Evolutionary conservation across 2,329 filamentous ascomycete genomes (phyloP).

Genomic region (Cercospora sesami): DNA sequence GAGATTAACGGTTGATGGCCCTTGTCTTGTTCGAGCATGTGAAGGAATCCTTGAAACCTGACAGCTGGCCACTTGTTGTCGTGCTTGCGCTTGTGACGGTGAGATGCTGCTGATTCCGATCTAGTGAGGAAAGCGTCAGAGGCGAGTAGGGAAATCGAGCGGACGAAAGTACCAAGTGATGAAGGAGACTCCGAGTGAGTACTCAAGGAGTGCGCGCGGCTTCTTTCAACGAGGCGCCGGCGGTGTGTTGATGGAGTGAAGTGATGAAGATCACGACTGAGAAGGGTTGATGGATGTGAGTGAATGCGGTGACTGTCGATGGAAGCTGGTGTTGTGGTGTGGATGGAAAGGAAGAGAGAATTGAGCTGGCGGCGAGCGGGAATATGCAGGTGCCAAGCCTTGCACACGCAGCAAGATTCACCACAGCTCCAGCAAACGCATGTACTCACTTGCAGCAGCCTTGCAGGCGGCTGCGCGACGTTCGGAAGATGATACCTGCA

Average conservation of each 20-base stretch:
- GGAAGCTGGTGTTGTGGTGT: neutral
- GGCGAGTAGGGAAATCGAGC: neutral
- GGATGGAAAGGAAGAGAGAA: neutral
- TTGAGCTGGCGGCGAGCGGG: neutral
- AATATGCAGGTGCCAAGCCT: neutral
- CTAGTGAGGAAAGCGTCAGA: neutral
- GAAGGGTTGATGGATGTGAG: neutral
- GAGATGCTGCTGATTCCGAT: neutral
- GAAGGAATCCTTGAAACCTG: neutral
- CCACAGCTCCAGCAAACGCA: neutral
- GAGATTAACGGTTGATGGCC: neutral
- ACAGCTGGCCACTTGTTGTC: neutral
- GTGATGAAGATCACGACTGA: neutral
- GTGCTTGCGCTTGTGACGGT: neutral
- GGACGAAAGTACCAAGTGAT: neutral
- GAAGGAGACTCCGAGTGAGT: neutral
- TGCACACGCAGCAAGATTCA: neutral
- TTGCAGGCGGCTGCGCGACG: neutral
- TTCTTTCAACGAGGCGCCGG: neutral
- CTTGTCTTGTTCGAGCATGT: neutral
- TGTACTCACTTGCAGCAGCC: neutral
- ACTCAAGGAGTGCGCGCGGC: too few species aligned
- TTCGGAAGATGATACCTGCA: neutral
- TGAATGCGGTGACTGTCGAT: neutral
- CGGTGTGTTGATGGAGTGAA: neutral